Base-by-base conservation (phyloP, 345 rosid genomes). In the Bruguiera sexangula region DNA sequence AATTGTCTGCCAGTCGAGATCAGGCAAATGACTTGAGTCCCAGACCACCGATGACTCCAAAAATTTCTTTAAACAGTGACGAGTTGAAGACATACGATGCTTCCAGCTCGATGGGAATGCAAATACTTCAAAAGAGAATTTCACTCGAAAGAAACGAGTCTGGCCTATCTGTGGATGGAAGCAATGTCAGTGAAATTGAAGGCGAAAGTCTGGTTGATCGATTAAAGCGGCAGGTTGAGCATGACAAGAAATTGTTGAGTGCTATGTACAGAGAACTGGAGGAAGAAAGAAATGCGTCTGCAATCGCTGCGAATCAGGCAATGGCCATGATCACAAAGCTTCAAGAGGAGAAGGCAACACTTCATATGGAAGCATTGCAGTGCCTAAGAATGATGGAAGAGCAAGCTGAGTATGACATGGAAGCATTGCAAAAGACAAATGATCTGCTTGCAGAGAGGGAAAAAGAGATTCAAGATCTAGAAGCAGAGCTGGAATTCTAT, bases 261-360 rank as follows among this genome's bases (percentile, higher is more conserved):
- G 79, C 82, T 58, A 71, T 90, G 72, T 90, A 87, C 64, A 87
- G 79, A 86, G 99, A 95, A 73, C 56, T 95, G 65, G 98, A 95
- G 76, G 99, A 90, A 85, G 99, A 95, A 80, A 92, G 97, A 81
- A 95, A 80, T 65, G 93, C 99, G 50, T 87, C 99, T 10, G 80
- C 98, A 0, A 72, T 88, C 61, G 87, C 99, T 58, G 86, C 89
- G 63, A 95, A 92, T 85, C 98, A 95, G 82, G 89, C 99, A 18
- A 87, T 92, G 99, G 97, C 98, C 60, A 95, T 95, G 99, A 95
- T 95, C 70, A 95, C 96, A 55, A 82, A 94, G 76, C 70, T 95
- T 71, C 99, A 95, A 77, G 99, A 95, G 80, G 98, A 95, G 84
- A 95, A 92, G 73, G 97, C 97, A 1, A 65, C 84, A 6, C 87